Percentiles rank a stretch among this genome's conserved stretches.
Evolutionary conservation across 768 basidiomycete genomes (phyloP).

Genomic region (Trametes meyenii): DNA sequence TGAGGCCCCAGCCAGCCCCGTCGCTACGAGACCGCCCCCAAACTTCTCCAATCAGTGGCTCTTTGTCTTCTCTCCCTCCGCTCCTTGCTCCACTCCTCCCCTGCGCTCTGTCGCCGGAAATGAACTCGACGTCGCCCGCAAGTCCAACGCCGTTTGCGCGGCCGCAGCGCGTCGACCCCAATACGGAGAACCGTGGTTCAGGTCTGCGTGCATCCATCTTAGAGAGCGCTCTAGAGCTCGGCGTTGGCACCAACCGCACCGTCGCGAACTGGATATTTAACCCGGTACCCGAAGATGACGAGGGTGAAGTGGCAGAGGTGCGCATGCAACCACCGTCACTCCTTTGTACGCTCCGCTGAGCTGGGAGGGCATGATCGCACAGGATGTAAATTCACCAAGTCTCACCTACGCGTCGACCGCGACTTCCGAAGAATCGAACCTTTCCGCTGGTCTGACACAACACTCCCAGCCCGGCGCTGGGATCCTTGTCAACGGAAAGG

Average conservation of each 20-base stretch:
- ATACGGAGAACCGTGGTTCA: slow-evolving; percentile 49
- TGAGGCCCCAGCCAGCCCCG: background rate
- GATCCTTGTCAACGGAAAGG: slow-evolving; percentile 18
- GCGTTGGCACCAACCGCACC: slow-evolving; percentile 57
- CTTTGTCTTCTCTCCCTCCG: slow-evolving; percentile 1
- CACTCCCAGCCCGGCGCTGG: slow-evolving; percentile 28
- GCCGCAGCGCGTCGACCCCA: slow-evolving; percentile 15
- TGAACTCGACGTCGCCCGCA: slow-evolving; percentile 16
- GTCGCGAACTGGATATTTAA: slow-evolving; percentile 77
- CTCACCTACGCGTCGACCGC: slow-evolving; percentile 46
- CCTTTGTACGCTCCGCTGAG: background rate
- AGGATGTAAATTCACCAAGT: slow-evolving; percentile 35
- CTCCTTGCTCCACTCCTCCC: background rate
- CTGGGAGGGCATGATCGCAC: background rate
- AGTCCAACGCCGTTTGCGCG: slow-evolving; percentile 17
- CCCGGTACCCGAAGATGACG: slow-evolving; percentile 58
- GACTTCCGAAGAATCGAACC: slow-evolving; percentile 46
- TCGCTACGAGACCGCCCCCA: slow-evolving; percentile 15
- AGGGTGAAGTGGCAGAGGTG: slow-evolving; percentile 47
- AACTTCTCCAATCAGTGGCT: slow-evolving; percentile 5
- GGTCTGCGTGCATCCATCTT: slow-evolving; percentile 72
- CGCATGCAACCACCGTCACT: slow-evolving; percentile 17
- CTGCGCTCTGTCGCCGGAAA: background rate
- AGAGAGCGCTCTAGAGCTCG: slow-evolving; percentile 71
- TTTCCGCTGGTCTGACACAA: slow-evolving; percentile 28